Base-by-base conservation (phyloP, 257 asterid genomes). In the Solanum megistacrolobum region DNA sequence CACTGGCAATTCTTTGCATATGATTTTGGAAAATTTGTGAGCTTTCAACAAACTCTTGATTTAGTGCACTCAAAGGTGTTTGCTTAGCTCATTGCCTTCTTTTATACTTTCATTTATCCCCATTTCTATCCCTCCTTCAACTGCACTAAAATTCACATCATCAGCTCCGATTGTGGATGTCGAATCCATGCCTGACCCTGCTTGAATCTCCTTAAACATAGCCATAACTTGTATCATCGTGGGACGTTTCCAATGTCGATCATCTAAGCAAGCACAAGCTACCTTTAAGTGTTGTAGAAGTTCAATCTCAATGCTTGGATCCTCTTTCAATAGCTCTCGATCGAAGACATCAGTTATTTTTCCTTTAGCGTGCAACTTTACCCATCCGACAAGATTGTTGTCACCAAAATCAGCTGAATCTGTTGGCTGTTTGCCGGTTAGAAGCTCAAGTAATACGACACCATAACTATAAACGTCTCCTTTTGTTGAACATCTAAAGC, bases 401-500 rank as follows among this genome's bases (percentile, higher is more conserved):
- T 96, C 99, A 2, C 98, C 99, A 32, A 97, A 97, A 88, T 96
- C 98, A 6, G 92, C 91, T 2, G 99, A 96, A 89, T 96, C 98
- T 2, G 98, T 97, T 2, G 99, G 98, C 88, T 90, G 94, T 88
- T 91, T 87, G 41, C 99, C 99, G 0, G 98, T 94, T 79, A 97
- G 94, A 38, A 97, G 94, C 96, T 96, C 99, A 3, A 96, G 94
- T 88, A 96, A 85, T 10, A 96, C 98, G 0, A 96, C 99, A 1
- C 99, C 99, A 3, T 93, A 97, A 92, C 98, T 97, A 83, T 97
- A 97, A 48, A 97, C 98, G 58, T 97, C 99, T 9, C 99, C 99
- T 76, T 91, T 96, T 0, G 98, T 92, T 0, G 98, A 93, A 87
- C 98, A 96, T 82, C 98, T 89, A 86, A 94, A 97, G 90, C 98